phyloP scores from a whole-genome alignment of 2,329 filamentous ascomycete species.

The Fusarium abutilonis region DNA sequence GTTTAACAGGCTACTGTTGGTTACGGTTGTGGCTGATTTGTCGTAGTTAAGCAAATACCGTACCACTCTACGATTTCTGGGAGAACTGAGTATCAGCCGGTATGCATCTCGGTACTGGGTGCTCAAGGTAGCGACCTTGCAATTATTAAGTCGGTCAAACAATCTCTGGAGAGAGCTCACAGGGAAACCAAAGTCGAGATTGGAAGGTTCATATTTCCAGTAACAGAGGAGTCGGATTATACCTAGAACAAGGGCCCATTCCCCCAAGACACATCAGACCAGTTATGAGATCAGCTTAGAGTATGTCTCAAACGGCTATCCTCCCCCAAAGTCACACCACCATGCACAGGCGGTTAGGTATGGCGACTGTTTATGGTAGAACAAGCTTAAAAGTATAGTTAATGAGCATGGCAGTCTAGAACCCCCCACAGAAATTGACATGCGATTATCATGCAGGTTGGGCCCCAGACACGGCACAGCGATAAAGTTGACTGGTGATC shows the following conservation, averaged over 20 bases:
- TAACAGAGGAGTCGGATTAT: constrained; percentile 3
- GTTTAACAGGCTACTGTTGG: constrained; percentile 20
- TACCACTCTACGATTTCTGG: constrained; percentile 47
- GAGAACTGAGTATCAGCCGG: constrained; percentile 44
- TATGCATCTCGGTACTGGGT: constrained; percentile 48
- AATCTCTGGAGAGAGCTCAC: constrained; percentile 43
- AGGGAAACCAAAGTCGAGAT: constrained; percentile 45
- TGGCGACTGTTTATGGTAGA: neutral
- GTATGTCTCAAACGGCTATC: neutral
- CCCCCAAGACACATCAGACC: constrained; percentile 21
- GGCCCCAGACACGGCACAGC: constrained; percentile 29
- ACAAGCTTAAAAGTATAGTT: neutral
- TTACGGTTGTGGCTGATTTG: constrained; percentile 11
- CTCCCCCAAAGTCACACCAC: constrained; percentile 41
- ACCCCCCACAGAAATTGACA: constrained; percentile 26
- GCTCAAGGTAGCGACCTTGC: constrained; percentile 41
- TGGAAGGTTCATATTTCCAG: constrained; percentile 47
- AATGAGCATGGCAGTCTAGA: neutral
- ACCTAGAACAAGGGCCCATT: neutral
- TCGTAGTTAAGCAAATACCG: constrained; percentile 45
- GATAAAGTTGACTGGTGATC: constrained; percentile 6
- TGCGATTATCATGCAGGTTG: constrained; percentile 12
- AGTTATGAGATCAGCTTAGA: constrained; percentile 20
- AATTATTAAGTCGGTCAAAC: constrained; percentile 45
- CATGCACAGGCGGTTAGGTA: constrained; percentile 20